Base-by-base conservation (phyloP, 164 flowering plant species). In the Tetrastigma voinierianum region DNA sequence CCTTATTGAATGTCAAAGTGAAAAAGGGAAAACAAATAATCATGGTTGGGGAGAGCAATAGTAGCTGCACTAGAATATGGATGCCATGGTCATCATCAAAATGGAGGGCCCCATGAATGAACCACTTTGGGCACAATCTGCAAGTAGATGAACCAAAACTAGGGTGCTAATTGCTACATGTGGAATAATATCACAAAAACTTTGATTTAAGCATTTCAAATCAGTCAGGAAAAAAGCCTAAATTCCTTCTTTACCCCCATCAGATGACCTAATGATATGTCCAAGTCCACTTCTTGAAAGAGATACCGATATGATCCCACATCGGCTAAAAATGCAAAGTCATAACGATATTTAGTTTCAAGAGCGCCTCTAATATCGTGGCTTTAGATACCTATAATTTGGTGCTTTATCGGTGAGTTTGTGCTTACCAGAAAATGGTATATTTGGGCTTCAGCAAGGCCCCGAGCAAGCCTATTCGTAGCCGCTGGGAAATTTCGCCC, bases 61-160 rank as follows among this genome's bases (percentile, higher is more conserved):
- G 69, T 63, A 55, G 51, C 48, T 62, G 72, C 73, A 72, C 69
- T 69, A 60, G 63, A 59, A 59, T 48, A 58, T 67, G 72, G 70
- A 71, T 54, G 72, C 70, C 52, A 69, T 45, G 53, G 53, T 62
- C 73, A 75, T 69, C 57, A 62, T 68, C 70, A 68, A 67, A 75
- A 56, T 65, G 72, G 70, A 62, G 74, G 82, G 80, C 59, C 76
- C 80, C 79, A 57, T 54, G 17, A 2, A 60, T 61, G 59, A 25
- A 18, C 83, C 84, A 84, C 75, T 75, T 14, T 65, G 81, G 82
- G 66, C 85, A 79, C 51, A 70, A 53, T 20, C 67, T 71, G 62
- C 74, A 76, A 64, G 65, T 59, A 67, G 80, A 63, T 60, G 71
- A 75, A 64, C 58, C 66, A 63, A 59, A 58, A 20, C 64, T 64